phyloP scores from a whole-genome alignment of 257 asterid species.

The Solanum appendiculatum region DNA sequence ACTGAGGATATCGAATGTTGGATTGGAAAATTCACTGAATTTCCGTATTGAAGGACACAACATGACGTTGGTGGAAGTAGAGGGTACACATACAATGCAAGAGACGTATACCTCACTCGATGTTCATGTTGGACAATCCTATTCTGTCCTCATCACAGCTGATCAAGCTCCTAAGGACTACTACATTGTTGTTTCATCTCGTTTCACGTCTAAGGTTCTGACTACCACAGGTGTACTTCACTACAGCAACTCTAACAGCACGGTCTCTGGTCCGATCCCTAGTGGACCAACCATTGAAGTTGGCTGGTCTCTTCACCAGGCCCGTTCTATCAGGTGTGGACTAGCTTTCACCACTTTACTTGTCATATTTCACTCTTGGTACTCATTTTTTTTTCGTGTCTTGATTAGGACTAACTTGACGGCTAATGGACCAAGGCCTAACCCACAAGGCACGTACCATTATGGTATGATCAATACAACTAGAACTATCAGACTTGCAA shows the following conservation, averaged over 20 bases:
- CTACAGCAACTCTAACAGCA: slow-evolving; percentile 46
- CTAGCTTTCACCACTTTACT: background rate
- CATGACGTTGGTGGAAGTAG: background rate
- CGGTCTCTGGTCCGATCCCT: slow-evolving; percentile 52
- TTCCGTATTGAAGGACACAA: background rate
- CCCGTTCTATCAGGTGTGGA: slow-evolving; percentile 57
- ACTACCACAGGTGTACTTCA: slow-evolving; percentile 57
- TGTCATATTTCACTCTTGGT: background rate
- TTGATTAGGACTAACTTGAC: slow-evolving; percentile 8
- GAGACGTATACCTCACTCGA: slow-evolving; percentile 62
- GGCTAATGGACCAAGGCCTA: slow-evolving; percentile 17
- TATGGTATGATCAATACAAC: slow-evolving; percentile 11
- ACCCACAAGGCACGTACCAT: slow-evolving; percentile 12
- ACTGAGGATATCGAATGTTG: background rate
- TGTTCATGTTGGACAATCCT: slow-evolving; percentile 74
- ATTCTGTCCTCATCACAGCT: slow-evolving; percentile 67
- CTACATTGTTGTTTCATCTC: slow-evolving; percentile 51
- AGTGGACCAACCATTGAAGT: slow-evolving; percentile 79
- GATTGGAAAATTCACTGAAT: background rate
- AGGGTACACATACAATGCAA: background rate
- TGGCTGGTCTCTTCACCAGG: slow-evolving; percentile 87
- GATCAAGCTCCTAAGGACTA: slow-evolving; percentile 65
- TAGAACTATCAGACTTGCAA: slow-evolving; percentile 8
- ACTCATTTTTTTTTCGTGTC: background rate
- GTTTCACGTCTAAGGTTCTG: slow-evolving; percentile 51